Evolutionary conservation across 1,139 yeast genomes (phyloP), one percentile per base, ranked within the genome.

Genomic region (Protomyces arabidopsidicola): DNA sequence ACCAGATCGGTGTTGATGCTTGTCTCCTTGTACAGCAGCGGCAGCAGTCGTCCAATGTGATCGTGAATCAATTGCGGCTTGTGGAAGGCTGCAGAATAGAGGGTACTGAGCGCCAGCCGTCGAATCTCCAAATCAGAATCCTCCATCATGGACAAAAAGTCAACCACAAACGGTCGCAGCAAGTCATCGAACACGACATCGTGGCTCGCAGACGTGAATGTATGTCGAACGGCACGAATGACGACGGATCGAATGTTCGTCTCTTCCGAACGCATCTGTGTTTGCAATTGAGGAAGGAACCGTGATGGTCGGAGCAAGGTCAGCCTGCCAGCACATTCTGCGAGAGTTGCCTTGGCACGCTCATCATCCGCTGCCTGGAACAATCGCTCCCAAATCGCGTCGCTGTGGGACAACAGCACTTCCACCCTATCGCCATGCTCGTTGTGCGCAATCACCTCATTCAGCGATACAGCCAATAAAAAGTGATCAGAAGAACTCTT

Each of bases 41-140:
- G 84, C 51, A 87, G 73, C 62, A 87, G 78, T 55, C 78, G 76
- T 16, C 80, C 75, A 67, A 85, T 73, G 61, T 79, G 77, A 1
- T 84, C 81, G 10, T 81, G 75, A 16, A 86, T 76, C 38, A 80
- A 71, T 3, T 73, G 71, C 2, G 88, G 87, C 67, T 80, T 81
- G 70, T 81, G 84, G 73, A 85, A 87, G 39, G 85, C 75, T 0
- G 85, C 85, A 3, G 88, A 80, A 14, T 84, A 80, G 60, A 87
- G 73, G 16, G 87, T 84, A 10, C 84, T 81, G 52, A 85, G 77
- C 1, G 87, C 81, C 22, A 83, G 78, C 71, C 84, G 87, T 52
- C 70, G 67, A 60, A 73, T 70, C 22, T 69, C 69, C 31, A 71
- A 54, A 57, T 71, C 70, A 27, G 67, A 59, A 59, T 74, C 75